Percentiles rank a stretch among this genome's conserved stretches.
Evolutionary conservation across 2,329 filamentous ascomycete species (phyloP).

Genomic region (Cladosporium velox): DNA sequence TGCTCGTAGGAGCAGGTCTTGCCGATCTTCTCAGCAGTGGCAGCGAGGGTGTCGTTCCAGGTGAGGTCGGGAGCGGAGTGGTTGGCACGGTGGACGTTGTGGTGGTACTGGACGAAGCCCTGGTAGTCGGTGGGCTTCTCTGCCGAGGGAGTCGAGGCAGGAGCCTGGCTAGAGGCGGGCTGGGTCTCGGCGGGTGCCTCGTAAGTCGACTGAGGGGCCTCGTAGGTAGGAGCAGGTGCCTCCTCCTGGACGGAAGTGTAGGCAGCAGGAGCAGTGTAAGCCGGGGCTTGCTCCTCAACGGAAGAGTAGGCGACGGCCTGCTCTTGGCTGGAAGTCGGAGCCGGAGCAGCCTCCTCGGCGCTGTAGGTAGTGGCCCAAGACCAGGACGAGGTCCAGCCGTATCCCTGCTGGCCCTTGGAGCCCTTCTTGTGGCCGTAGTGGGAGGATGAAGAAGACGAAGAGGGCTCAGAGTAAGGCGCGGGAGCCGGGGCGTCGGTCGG

Average conservation of each 20-base stretch:
- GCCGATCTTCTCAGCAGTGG: conserved; percentile 66
- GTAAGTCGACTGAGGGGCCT: conserved; percentile 20
- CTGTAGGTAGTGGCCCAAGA: conserved; percentile 18
- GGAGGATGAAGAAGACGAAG: not conserved
- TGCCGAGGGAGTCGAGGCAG: conserved; percentile 19
- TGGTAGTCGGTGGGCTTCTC: conserved; percentile 33
- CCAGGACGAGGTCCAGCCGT: conserved; percentile 14
- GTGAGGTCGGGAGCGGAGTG: conserved; percentile 67
- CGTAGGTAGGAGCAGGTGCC: not conserved
- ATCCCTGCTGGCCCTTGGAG: not conserved
- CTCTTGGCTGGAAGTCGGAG: conserved; percentile 12
- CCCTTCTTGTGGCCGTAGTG: conserved; percentile 29
- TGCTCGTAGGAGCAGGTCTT: conserved; percentile 71
- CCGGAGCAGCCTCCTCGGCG: conserved; percentile 20
- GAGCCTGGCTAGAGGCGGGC: conserved; percentile 15
- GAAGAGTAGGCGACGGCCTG: conserved; percentile 25
- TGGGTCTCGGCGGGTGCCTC: conserved; percentile 14
- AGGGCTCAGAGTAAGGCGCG: not conserved
- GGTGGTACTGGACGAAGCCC: conserved; percentile 62
- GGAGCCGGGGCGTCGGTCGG: conserved; percentile 23
- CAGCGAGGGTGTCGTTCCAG: conserved; percentile 67
- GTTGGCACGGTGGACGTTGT: conserved; percentile 85
- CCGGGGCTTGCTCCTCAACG: conserved; percentile 21
- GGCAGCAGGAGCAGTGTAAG: conserved; percentile 10
- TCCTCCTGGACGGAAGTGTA: conserved; percentile 14